Percentiles rank a stretch among this genome's conserved stretches.
phyloP scores from a whole-genome alignment of 305 asterid genomes.

The Fraxinus albicans region DNA sequence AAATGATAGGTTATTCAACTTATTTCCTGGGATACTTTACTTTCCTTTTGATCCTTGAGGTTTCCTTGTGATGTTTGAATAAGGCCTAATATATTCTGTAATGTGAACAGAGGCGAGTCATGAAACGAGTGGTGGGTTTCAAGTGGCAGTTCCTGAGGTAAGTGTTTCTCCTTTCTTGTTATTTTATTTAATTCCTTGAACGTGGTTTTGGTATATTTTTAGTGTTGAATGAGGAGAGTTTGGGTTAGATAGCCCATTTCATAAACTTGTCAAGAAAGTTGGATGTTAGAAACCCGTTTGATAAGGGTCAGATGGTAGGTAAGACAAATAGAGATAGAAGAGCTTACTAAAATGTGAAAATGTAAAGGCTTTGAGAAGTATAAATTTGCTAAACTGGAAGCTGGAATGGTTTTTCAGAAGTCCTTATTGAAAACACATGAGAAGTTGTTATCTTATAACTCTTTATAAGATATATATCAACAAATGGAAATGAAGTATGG shows the following conservation, averaged over 20 bases:
- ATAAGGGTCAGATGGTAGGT: background rate
- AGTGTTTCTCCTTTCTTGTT: constrained; percentile 23
- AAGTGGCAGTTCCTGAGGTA: constrained; percentile 44
- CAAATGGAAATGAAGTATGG: background rate
- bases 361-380: background rate
- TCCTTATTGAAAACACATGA: background rate
- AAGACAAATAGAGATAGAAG: background rate
- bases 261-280: constrained; percentile 1
- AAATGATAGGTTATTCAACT: background rate
- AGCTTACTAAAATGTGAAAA: background rate
- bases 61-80: background rate
- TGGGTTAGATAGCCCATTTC: background rate
- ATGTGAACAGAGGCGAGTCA: constrained; percentile 47
- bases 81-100: constrained; percentile 2
- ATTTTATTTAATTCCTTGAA: constrained; percentile 5
- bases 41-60: background rate
- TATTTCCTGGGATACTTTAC: background rate
- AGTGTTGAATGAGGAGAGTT: background rate
- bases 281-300: background rate
- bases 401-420: background rate
- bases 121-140: constrained; percentile 36
- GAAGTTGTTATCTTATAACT: background rate
- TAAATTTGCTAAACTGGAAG: background rate
- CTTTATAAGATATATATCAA: background rate
- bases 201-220: background rate